Evolutionary conservation across 129 eudicot genomes (phyloP), one percentile per base, ranked within the genome.

Genomic region (Flaveria bidentis): DNA sequence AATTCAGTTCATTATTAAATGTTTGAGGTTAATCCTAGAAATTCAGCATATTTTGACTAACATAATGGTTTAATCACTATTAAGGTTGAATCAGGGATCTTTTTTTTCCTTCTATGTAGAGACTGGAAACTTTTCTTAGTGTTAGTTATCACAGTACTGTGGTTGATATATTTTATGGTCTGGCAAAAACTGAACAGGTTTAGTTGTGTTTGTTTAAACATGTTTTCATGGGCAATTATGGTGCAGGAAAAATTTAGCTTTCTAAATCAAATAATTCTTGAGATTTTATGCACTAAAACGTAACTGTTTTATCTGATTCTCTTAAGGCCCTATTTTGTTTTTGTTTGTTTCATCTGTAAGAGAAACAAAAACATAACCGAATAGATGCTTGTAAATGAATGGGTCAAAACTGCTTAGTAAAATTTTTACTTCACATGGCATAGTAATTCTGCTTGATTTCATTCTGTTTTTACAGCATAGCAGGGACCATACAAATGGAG

Each of bases 401-500:
- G 16, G 41, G 70, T 66, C 50, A 3, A 66, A 66, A 66, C 26
- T 36, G 49, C 51, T 2, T 17, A 0, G 2, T 47, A 16, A 8
- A 53, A n/a, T 30, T 72, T 33, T 72, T 53, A 17, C 47, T 55
- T 33, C 15, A 42, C 11, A 22, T 30, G 14, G 50, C 41, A 5
- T 33, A 17, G 49, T 36, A 45, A 22, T 9, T 0, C 11, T 16
- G 20, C 11, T 55, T 45, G 4, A 18, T 22, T 53, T 3, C 36
- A 10, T 56, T 17, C 20, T 57, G 30, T 51, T 74, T 55, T 30
- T 6, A 39, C 51, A 76, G 77, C 73, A 60, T 46, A 47, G 15
- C 17, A 60, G 25, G 76, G 17, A 46, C 4, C 33, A 13, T 72
- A 5, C 13, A 68, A 53, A 55, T 56, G 66, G 44, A 71, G 50